Evolutionary conservation across 148 eudicot species (phyloP).

Genomic region (Fagopyrum homotropicum): DNA sequence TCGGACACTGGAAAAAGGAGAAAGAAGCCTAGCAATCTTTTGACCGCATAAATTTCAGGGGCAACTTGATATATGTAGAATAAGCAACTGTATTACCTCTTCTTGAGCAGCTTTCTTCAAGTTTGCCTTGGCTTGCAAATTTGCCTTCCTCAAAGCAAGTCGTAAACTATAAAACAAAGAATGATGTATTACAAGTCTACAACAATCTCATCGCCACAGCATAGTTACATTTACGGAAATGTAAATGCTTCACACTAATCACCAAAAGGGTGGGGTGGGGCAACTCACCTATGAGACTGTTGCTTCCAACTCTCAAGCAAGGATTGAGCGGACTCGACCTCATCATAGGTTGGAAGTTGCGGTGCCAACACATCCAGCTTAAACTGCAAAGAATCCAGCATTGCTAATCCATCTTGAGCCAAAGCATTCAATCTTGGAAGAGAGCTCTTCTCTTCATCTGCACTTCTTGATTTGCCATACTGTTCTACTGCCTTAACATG

Average conservation of each 20-base stretch:
- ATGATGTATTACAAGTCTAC: neutral
- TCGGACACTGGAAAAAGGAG: neutral
- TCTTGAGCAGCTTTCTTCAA: too few relatives aligned
- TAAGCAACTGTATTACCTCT: too few relatives aligned
- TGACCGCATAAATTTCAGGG: neutral
- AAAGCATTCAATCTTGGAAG: slow-evolving; percentile 13
- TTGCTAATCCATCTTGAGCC: slow-evolving; percentile 72
- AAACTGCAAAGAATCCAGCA: slow-evolving; percentile 57
- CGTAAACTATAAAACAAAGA: slow-evolving; percentile 45
- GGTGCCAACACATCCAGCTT: slow-evolving; percentile 83
- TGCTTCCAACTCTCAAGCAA: slow-evolving; percentile 64
- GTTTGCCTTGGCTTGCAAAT: too few relatives aligned
- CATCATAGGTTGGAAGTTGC: slow-evolving; percentile 17
- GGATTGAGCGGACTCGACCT: slow-evolving; percentile 49
- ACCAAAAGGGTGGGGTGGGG: neutral
- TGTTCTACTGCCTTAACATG: slow-evolving; percentile 62
- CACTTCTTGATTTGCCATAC: slow-evolving; percentile 38
- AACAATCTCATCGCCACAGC: neutral
- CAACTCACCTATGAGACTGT: slow-evolving; percentile 51
- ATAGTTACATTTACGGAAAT: neutral
- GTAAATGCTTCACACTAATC: neutral
- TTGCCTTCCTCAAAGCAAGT: slow-evolving; percentile 15
- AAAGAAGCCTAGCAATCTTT: neutral
- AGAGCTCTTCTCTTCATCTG: slow-evolving; percentile 36
- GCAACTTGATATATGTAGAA: neutral